Conservation (phyloP, 2,329 filamentous ascomycete genomes). For the Alternaria incomplexa region DNA sequence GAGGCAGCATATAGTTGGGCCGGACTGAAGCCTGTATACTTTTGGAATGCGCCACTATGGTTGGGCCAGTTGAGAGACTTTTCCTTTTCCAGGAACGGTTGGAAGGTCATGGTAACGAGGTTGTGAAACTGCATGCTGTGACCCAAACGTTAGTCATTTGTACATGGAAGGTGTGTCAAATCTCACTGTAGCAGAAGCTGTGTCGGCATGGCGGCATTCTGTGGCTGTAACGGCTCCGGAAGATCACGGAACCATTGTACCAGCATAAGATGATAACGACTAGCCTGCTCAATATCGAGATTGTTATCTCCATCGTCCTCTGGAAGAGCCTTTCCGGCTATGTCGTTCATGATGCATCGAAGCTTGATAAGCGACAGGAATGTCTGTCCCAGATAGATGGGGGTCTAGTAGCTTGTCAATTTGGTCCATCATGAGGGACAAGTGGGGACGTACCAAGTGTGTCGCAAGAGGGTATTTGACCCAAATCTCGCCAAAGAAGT, state of each 20-base stretch:
- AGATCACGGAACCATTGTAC: slow-evolving; percentile 4
- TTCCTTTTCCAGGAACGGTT: neutral
- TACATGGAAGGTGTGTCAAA: neutral
- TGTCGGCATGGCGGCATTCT: slow-evolving; percentile 3
- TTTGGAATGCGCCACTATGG: neutral
- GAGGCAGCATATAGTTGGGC: neutral
- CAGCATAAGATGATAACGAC: neutral
- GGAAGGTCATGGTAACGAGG: slow-evolving; percentile 8
- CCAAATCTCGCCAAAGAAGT: slow-evolving; percentile 7
- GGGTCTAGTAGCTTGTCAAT: neutral
- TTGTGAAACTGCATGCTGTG: slow-evolving; percentile 10
- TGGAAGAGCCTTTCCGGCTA: slow-evolving; percentile 1
- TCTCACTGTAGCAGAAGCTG: slow-evolving; percentile 11
- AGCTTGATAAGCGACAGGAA: slow-evolving; percentile 5
- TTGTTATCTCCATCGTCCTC: neutral
- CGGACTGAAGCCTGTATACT: neutral
- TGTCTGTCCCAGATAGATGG: slow-evolving; percentile 1
- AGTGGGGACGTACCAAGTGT: neutral
- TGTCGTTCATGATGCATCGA: slow-evolving; percentile 6
- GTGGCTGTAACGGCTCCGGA: neutral
- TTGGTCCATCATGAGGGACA: too few species aligned
- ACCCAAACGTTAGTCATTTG: neutral
- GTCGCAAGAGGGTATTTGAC: slow-evolving; percentile 2
- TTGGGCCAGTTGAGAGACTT: neutral
- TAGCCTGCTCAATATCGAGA: neutral